Conservation (phyloP, 2,329 filamentous ascomycete genomes). For the Microsporum ferrugineum region DNA sequence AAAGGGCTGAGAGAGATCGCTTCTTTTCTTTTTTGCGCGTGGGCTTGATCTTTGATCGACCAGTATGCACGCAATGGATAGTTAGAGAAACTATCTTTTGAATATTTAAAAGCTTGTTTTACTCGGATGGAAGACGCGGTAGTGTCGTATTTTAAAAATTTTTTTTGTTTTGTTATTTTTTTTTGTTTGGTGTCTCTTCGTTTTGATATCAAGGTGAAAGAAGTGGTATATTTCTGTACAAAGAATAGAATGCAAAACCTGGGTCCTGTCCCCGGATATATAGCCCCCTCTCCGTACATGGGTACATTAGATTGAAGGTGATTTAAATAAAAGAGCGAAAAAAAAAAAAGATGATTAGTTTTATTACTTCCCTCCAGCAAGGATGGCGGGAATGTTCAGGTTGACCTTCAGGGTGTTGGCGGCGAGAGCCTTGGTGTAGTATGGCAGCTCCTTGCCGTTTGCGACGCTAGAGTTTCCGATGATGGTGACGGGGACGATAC, state of each 20-base stretch:
- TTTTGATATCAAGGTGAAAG: not conserved
- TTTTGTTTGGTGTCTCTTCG: not conserved
- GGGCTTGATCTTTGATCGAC: no score
- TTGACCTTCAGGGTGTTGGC: slow-evolving; percentile 36
- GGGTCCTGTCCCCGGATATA: not conserved
- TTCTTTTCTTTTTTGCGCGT: no score
- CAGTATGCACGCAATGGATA: no score
- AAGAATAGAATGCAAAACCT: not conserved
- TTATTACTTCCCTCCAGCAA: slow-evolving; percentile 13
- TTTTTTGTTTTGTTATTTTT: not conserved
- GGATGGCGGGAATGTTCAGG: slow-evolving; percentile 32
- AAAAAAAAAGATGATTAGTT: not conserved
- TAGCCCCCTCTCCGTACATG: not conserved
- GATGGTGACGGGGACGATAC: slow-evolving; percentile 42
- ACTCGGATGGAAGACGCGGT: no score
- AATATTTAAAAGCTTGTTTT: no score
- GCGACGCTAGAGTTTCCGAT: slow-evolving; percentile 39
- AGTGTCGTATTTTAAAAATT: no score
- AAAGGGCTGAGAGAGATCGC: no score
- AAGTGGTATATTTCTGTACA: not conserved
- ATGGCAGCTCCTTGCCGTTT: slow-evolving; percentile 40
- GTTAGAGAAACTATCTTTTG: no score
- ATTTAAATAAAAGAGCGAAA: not conserved
- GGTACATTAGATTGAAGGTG: not conserved
- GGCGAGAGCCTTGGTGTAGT: slow-evolving; percentile 43